These are phyloP conservation scores for Laburnicola sp. DNA, from an alignment of 2,329 filamentous ascomycete genomes.

Conservation along the genomic window DNA sequence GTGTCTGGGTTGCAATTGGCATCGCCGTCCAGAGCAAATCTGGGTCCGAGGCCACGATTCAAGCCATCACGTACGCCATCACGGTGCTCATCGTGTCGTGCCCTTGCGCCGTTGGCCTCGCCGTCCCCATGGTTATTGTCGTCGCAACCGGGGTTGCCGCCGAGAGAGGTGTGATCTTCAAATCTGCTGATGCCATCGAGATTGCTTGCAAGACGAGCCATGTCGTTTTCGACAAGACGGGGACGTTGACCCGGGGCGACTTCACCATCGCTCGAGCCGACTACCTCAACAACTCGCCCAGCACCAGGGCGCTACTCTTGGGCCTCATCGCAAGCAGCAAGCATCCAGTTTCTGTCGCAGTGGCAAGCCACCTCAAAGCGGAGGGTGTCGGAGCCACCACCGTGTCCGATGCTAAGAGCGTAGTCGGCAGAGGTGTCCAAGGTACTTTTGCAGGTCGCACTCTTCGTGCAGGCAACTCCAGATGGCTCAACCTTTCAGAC, in stretches of 20 bases:
- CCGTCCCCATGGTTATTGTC: slow-evolving; percentile 79
- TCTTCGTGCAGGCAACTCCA: slow-evolving; percentile 53
- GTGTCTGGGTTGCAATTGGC: slow-evolving; percentile 67
- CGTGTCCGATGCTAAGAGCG: slow-evolving; percentile 32
- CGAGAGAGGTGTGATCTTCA: slow-evolving; percentile 68
- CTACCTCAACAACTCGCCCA: slow-evolving; percentile 18
- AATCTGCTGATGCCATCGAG: slow-evolving; percentile 66
- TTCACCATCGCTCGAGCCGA: slow-evolving; percentile 43
- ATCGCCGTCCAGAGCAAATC: slow-evolving; percentile 41
- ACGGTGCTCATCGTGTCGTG: slow-evolving; percentile 77
- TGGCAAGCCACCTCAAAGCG: slow-evolving; percentile 49
- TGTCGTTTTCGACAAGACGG: slow-evolving; percentile 80
- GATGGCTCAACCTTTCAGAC: slow-evolving; percentile 51
- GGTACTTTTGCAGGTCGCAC: slow-evolving; percentile 33
- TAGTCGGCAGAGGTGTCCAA: slow-evolving; percentile 52
- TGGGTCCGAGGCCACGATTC: slow-evolving; percentile 55
- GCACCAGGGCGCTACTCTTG: slow-evolving; percentile 28
- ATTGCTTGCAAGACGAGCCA: slow-evolving; percentile 63
- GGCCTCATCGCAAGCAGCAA: slow-evolving; percentile 50
- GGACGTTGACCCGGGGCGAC: slow-evolving; percentile 68
- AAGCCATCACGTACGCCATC: slow-evolving; percentile 72
- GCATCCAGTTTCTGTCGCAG: slow-evolving; percentile 58
- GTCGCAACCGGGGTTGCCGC: slow-evolving; percentile 70
- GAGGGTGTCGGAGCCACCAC: slow-evolving; percentile 3
- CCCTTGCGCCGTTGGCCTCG: slow-evolving; percentile 75